Base-by-base conservation (phyloP, 371 early-diverging fungal species). In the Parasitella parasitica region DNA sequence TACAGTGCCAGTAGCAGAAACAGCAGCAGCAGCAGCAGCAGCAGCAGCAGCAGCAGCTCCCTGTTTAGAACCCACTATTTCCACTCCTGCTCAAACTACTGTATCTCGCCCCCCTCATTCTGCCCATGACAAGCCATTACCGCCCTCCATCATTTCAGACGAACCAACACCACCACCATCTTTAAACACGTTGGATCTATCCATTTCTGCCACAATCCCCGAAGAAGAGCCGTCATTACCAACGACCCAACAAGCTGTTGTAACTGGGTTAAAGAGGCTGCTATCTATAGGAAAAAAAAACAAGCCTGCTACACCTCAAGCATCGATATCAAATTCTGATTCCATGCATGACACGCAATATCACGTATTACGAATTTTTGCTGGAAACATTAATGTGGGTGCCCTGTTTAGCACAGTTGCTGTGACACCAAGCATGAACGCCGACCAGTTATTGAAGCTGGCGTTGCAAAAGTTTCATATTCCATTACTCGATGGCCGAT, bases 311-410 rank as follows among this genome's bases (percentile, higher is more conserved):
- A 65, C 49, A 5, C 26, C 49, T 2, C n/a, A 24, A n/a, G 27
- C 28, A 15, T 24, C 28, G 3, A 4, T 49, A 15, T 28, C 49
- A 24, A 49, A 49, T n/a, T n/a, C 49, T 49, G 28, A 24, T 1
- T n/a, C 16, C 7, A 11, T 28, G 11, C 27, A 41, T 18, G 57
- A 73, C 59, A 57, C 60, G 27, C 73, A 73, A 38, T 63, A 62
- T 26, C 71, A 76, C 30, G 76, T 82, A 9, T 48, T 82, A 6
- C 73, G 82, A 15, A 84, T 86, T 1, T 86, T 80, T 64, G 79
- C 87, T 7, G 87, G 84, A 37, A 84, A 85, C 55, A 83, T 86
- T 43, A 84, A 84, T 60, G 79, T 84, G 52, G 81, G 83, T 20
- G 74, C 87, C 22, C 73, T 77, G 61, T 86, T 81, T 69, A 83